These are phyloP conservation scores for Omphalotus olearius DNA, from an alignment of 1,284 basidiomycete species.

Conservation along the genomic window DNA sequence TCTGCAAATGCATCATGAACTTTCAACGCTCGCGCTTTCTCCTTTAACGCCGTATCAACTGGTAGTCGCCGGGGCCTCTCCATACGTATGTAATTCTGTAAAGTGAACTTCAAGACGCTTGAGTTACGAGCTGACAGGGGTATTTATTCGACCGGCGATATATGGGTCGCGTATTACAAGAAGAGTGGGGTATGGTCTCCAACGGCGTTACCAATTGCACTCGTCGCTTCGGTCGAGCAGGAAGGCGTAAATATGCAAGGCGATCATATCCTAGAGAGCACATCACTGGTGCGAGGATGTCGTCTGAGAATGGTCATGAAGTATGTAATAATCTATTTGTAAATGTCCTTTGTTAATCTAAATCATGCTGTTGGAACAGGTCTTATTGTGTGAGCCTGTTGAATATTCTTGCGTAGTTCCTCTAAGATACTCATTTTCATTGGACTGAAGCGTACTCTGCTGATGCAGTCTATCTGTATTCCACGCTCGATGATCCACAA, in stretches of 20 bases:
- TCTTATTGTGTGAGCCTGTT: conserved; percentile 9
- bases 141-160: conserved; percentile 89
- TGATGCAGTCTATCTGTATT: conserved; percentile 81
- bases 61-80: conserved; percentile 69
- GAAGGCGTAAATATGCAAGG: conserved; percentile 24
- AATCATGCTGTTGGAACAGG: conserved; percentile 8
- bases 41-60: conserved; percentile 71
- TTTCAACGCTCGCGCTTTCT: conserved; percentile 65
- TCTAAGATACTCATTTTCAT: no score
- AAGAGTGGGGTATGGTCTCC: conserved; percentile 72
- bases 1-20: conserved; percentile 51
- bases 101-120: neutral
- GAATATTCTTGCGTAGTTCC: no score
- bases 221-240: conserved; percentile 69
- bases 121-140: conserved; percentile 41
- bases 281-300: conserved; percentile 80
- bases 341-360: neutral
- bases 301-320: conserved; percentile 74
- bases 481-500: conserved; percentile 64
- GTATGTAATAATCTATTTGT: conserved; percentile 34
- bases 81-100: conserved; percentile 41
- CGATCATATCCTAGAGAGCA: conserved; percentile 43
- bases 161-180: conserved; percentile 55
- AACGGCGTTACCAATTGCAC: conserved; percentile 74
- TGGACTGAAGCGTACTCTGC: conserved; percentile 60